Evolutionary conservation across 169 alveolate species (phyloP), one percentile per base, ranked within the genome.

Genomic region (Babesia divergens): DNA sequence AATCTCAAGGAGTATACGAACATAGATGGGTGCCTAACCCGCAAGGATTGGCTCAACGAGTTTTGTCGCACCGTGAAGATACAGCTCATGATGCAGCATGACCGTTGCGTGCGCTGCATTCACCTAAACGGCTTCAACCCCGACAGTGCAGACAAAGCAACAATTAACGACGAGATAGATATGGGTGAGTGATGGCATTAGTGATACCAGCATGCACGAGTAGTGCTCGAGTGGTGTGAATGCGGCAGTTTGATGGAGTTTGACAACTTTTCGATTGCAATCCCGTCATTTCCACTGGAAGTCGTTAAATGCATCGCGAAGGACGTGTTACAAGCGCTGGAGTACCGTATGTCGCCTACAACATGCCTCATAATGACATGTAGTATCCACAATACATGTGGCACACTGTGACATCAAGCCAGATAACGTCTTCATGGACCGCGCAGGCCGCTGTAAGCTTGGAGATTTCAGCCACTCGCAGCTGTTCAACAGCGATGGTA

Each of bases 341-440:
- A 59, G 2, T 72, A 72, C 66, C 49, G 81, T 69, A 40, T 35
- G 52, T 69, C 18, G 16, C 51, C 11, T 4, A 16, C n/a, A 44
- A 11, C 3, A 6, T n/a, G 18, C 18, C 28, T 38, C 13, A 13
- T 20, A 3, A 35, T 7, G 26, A 29, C n/a, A 29, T 13, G 3
- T 29, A 69, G 81, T 72, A 9, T 14, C 74, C n/a, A 16, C 8
- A 34, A 72, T 74, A 4, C 26, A 53, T n/a, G 91, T 84, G n/a
- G 91, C 84, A 13, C 91, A 84, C 32, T 55, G 91, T 26, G 91
- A 84, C 31, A 26, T 84, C 37, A 84, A 84, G 43, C 92, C 91
- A 11, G 74, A 65, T 20, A 84, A 84, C 51, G 68, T 84, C 46
- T 84, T 84, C 50, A 84, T 84, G 80, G 59, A 74, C 31, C 47